These are phyloP conservation scores for Kazachstania bromeliacearum DNA, from an alignment of 805 yeast genomes.

Conservation along the genomic window DNA sequence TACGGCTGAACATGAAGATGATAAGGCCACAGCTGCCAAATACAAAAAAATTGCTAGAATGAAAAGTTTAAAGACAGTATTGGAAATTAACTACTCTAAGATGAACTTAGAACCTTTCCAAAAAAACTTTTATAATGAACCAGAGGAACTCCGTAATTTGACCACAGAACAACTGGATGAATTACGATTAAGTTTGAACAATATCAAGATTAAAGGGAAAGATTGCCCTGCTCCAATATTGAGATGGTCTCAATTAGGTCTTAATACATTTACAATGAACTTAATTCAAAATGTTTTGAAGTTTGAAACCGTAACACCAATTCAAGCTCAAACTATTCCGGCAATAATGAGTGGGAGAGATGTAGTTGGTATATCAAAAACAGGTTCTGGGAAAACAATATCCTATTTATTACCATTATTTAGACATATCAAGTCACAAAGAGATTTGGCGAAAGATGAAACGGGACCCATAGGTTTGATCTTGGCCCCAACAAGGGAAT, in stretches of 20 bases:
- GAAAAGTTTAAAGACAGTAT: slow-evolving; percentile 31
- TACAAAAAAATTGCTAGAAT: slow-evolving; percentile 31
- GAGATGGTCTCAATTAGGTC: slow-evolving; percentile 75
- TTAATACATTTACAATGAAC: slow-evolving; percentile 49
- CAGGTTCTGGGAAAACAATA: slow-evolving; percentile 94
- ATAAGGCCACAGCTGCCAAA: slow-evolving; percentile 28
- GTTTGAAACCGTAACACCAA: slow-evolving; percentile 67
- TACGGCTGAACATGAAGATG: slow-evolving; percentile 14
- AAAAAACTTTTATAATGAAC: slow-evolving; percentile 55
- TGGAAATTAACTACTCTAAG: slow-evolving; percentile 20
- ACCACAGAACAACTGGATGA: slow-evolving; percentile 47
- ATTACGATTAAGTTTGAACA: slow-evolving; percentile 45
- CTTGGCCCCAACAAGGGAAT: slow-evolving; percentile 86
- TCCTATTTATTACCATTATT: slow-evolving; percentile 79
- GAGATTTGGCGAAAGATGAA: slow-evolving; percentile 37
- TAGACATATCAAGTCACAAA: slow-evolving; percentile 73
- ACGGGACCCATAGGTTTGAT: slow-evolving; percentile 74
- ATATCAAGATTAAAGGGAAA: slow-evolving; percentile 56
- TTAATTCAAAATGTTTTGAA: slow-evolving; percentile 41
- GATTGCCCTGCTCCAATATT: slow-evolving; percentile 54
- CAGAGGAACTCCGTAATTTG: slow-evolving; percentile 41
- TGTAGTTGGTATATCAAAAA: slow-evolving; percentile 87
- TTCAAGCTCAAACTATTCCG: slow-evolving; percentile 87
- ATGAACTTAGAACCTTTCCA: slow-evolving; percentile 43
- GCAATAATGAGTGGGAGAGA: slow-evolving; percentile 85